Evolutionary conservation across 768 basidiomycete genomes (phyloP).

Genomic region (Tricholoma matsutake): DNA sequence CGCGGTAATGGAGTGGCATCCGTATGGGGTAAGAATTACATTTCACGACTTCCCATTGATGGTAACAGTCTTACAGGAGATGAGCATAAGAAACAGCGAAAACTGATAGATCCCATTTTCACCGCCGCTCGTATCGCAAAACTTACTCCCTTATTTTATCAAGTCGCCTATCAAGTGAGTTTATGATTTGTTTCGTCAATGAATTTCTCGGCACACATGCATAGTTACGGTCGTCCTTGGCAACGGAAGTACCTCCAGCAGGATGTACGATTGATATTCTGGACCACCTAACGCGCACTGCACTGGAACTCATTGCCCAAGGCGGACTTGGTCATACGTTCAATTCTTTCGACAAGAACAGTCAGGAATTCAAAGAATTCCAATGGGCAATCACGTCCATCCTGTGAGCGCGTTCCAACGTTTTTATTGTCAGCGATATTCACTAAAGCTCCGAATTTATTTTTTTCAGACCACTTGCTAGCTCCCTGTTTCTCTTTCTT

Average conservation of each 20-base stretch:
- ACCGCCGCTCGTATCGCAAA: slow-evolving; percentile 20
- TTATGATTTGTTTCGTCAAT: background rate
- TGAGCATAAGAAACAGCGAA: slow-evolving; percentile 25
- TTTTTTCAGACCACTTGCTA: slow-evolving; percentile 19
- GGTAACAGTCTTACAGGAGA: slow-evolving; percentile 11
- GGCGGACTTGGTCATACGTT: slow-evolving; percentile 17
- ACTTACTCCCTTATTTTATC: slow-evolving; percentile 22
- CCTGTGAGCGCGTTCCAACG: slow-evolving; percentile 6
- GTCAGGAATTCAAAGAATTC: slow-evolving; percentile 16
- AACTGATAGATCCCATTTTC: slow-evolving; percentile 22
- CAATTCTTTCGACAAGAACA: slow-evolving; percentile 15
- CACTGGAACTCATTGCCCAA: slow-evolving; percentile 16
- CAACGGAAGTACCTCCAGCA: slow-evolving; percentile 3
- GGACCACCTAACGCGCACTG: slow-evolving; percentile 12
- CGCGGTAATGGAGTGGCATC: slow-evolving; percentile 24
- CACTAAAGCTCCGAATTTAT: background rate
- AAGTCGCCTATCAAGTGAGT: slow-evolving; percentile 19
- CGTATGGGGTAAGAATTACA: slow-evolving; percentile 16
- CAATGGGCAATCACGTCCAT: slow-evolving; percentile 16
- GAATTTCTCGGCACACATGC: background rate
- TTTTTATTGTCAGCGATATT: background rate
- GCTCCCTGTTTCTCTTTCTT: slow-evolving; percentile 21
- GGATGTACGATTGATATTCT: slow-evolving; percentile 12
- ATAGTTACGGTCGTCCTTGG: slow-evolving; percentile 10
- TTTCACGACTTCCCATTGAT: background rate